Evolutionary conservation across 768 basidiomycete genomes (phyloP).

Genomic region (Lactarius sanguifluus): DNA sequence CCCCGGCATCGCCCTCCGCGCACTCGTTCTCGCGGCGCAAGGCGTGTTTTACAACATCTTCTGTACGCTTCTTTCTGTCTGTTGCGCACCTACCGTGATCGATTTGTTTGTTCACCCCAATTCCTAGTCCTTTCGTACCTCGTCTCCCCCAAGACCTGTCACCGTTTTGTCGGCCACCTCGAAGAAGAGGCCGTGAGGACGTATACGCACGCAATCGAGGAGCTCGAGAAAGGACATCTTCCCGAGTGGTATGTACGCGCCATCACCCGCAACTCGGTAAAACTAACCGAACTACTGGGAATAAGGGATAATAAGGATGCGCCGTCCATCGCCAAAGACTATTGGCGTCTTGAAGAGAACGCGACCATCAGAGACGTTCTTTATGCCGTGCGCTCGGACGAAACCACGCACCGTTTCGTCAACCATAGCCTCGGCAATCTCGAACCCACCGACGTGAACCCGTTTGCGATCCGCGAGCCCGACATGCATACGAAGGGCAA

Average conservation of each 20-base stretch:
- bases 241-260: slow-evolving; percentile 63
- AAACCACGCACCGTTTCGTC: slow-evolving; percentile 90
- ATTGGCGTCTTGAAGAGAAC: slow-evolving; percentile 77
- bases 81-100: neutral
- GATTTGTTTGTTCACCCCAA: neutral
- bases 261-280: neutral
- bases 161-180: slow-evolving; percentile 88
- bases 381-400: slow-evolving; percentile 90
- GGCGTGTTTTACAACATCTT: slow-evolving; percentile 90
- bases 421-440: slow-evolving; percentile 95
- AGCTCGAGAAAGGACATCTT: slow-evolving; percentile 77
- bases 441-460: slow-evolving; percentile 77
- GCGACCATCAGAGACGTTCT: slow-evolving; percentile 86
- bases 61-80: slow-evolving; percentile 48
- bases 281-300: neutral
- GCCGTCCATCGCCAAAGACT: slow-evolving; percentile 90
- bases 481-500: slow-evolving; percentile 82
- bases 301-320: slow-evolving; percentile 68
- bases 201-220: slow-evolving; percentile 82
- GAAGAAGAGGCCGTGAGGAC: slow-evolving; percentile 96
- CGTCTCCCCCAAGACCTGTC: slow-evolving; percentile 70
- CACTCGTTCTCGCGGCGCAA: slow-evolving; percentile 84
- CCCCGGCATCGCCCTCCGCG: slow-evolving; percentile 79
- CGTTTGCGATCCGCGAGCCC: slow-evolving; percentile 86
- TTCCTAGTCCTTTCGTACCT: slow-evolving; percentile 71